These are phyloP conservation scores for Globisporangium splendens DNA, from an alignment of 352 stramenopile species.

Conservation along the genomic window DNA sequence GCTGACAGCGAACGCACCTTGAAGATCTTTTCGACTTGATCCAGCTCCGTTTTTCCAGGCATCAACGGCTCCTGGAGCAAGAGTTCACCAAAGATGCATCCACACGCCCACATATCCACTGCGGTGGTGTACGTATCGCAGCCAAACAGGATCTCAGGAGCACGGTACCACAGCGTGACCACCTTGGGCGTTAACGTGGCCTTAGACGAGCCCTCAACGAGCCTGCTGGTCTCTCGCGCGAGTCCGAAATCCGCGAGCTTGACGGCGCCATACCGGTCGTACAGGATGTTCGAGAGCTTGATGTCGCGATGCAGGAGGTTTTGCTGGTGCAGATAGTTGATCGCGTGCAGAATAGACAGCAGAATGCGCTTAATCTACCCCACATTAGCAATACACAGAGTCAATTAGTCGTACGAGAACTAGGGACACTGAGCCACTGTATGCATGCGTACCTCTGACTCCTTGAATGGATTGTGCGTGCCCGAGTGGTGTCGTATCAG, in stretches of 20 bases:
- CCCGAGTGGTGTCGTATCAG: slow-evolving; percentile 53
- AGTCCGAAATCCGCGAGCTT: slow-evolving; percentile 74
- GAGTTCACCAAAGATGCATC: slow-evolving; percentile 61
- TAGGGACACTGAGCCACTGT: no score
- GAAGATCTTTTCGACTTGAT: slow-evolving; percentile 76
- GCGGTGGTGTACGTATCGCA: slow-evolving; percentile 79
- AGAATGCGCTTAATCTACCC: slow-evolving; percentile 80
- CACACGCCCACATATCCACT: slow-evolving; percentile 90
- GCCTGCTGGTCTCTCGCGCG: slow-evolving; percentile 50
- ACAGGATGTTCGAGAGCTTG: slow-evolving; percentile 94
- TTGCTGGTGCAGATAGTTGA: slow-evolving; percentile 74
- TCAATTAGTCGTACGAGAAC: no score
- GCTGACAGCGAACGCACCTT: slow-evolving; percentile 15
- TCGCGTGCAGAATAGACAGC: slow-evolving; percentile 82
- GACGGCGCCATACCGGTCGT: slow-evolving; percentile 70
- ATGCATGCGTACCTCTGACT: slow-evolving; percentile 53
- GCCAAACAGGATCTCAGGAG: slow-evolving; percentile 91
- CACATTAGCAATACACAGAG: no score
- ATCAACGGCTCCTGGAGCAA: slow-evolving; percentile 56
- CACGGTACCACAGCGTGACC: slow-evolving; percentile 94
- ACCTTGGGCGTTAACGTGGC: slow-evolving; percentile 72
- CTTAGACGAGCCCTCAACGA: slow-evolving; percentile 30
- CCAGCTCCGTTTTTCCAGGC: slow-evolving; percentile 53
- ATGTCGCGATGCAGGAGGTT: slow-evolving; percentile 91
- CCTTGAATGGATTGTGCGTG: slow-evolving; percentile 63